Evolutionary conservation across 1,284 basidiomycete species (phyloP), one percentile per base, ranked within the genome.

Genomic region (Pyrrhoderma noxium): DNA sequence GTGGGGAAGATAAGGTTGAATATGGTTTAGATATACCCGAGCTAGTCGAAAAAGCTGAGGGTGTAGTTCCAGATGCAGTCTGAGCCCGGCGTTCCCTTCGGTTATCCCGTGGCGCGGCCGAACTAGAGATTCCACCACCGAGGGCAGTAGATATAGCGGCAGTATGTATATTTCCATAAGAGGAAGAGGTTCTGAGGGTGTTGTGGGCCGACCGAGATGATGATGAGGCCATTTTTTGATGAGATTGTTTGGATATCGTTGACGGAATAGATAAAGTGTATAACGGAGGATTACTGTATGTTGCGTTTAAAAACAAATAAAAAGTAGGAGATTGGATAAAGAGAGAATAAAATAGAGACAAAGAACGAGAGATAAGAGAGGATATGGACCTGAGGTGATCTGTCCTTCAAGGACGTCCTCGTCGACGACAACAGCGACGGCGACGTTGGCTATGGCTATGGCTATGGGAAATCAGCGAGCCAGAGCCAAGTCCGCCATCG

Each of bases 41-140:
- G 36, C 47, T 48, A 19, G n/a, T 22, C 37, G 19, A 14, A 23
- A 47, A 7, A 23, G 23, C 46, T 4, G 16, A 22, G 21, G 27
- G 38, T 25, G 46, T 39, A 8, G 46, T 27, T 11, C 31, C 38
- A 18, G 48, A 42, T 19, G 48, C n/a, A 18, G 53, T 35, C 8
- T 25, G 45, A 22, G 38, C 51, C 45, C 53, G 47, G 39, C 53
- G 53, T 35, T 55, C 49, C 37, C 25, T 47, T 23, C 49, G 39
- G 35, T 31, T 18, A n/a, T 44, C 47, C 25, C 47, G 52, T 53
- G 46, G 42, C 47, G 42, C 11, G 38, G 13, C 36, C 11, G 35
- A 19, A 8, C 7, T 31, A 5, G 11, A 31, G 7, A 5, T 31
- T 11, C 27, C 27, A 5, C 49, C 49, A 51, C 41, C 23, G 9